Percentiles rank a stretch among this genome's conserved stretches.
These are phyloP conservation scores for Plasmopara halstedii DNA, from an alignment of 352 stramenopile genomes.

Conservation along the genomic window DNA sequence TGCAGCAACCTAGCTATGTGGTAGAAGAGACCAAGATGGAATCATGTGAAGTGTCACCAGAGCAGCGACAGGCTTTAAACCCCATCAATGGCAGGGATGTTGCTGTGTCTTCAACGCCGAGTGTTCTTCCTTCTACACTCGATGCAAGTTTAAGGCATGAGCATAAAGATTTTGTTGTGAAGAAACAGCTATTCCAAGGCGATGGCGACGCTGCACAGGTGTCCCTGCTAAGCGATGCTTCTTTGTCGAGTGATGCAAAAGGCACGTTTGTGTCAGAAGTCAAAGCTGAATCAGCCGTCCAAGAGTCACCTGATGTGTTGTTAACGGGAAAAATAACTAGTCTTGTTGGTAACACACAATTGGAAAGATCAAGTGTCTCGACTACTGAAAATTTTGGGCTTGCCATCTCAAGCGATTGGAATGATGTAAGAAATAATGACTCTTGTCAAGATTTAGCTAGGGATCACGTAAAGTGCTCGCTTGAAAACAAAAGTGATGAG, in stretches of 20 bases:
- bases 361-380: background rate
- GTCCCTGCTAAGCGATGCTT: background rate
- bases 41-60: background rate
- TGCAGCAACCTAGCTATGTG: constrained; percentile 3
- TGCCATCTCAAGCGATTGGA: background rate
- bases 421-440: too few species aligned
- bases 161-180: background rate
- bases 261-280: background rate
- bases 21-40: background rate
- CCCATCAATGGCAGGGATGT: background rate
- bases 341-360: background rate
- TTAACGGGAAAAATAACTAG: background rate
- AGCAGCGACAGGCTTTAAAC: background rate
- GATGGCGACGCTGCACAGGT: constrained; percentile 2
- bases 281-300: background rate
- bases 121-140: constrained; percentile 2
- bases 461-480: too few species aligned
- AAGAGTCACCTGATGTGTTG: constrained; percentile 1
- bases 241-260: constrained; percentile 1
- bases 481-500: background rate
- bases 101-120: constrained; percentile 1
- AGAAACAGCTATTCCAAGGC: background rate
- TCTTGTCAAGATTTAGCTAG: too few species aligned
- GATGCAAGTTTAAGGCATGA: constrained; percentile 6
- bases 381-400: background rate